Percentiles rank a stretch among this genome's conserved stretches.
Conservation (phyloP, 192 early-diverging fungal species). For the Geosiphon pyriformis region DNA sequence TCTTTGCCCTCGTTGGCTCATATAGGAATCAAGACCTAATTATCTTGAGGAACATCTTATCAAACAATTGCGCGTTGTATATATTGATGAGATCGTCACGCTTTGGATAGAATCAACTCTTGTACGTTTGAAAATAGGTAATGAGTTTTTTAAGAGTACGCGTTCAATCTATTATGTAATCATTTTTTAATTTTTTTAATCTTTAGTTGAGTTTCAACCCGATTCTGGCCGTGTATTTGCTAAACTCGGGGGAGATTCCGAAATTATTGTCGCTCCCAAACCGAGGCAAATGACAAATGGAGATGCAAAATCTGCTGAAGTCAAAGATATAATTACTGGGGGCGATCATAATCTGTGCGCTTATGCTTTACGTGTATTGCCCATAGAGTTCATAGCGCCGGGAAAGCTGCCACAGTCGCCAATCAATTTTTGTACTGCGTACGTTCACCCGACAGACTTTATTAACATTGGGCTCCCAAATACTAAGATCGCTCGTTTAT, state of each 20-base stretch:
- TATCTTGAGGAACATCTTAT: slow-evolving; percentile 66
- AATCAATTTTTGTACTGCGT: slow-evolving; percentile 28
- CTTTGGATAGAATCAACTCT: slow-evolving; percentile 68
- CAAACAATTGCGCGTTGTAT: slow-evolving; percentile 63
- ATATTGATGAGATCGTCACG: slow-evolving; percentile 57
- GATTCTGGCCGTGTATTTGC: slow-evolving; percentile 29
- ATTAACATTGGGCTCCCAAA: slow-evolving; percentile 25
- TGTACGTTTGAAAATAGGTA: slow-evolving; percentile 57
- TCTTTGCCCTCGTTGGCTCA: no score
- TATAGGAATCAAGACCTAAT: slow-evolving; percentile 41
- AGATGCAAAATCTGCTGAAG: slow-evolving; percentile 19
- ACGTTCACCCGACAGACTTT: slow-evolving; percentile 41
- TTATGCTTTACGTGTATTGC: slow-evolving; percentile 31
- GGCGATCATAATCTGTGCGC: slow-evolving; percentile 32
- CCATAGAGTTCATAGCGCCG: slow-evolving; percentile 27
- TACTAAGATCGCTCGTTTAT: slow-evolving; percentile 30
- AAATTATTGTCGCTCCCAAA: slow-evolving; percentile 72
- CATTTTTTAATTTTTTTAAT: slow-evolving; percentile 13
- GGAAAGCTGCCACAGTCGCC: slow-evolving; percentile 25
- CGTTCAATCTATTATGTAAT: not conserved
- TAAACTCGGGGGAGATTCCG: slow-evolving; percentile 58
- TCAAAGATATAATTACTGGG: slow-evolving; percentile 29
- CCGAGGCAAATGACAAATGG: slow-evolving; percentile 40
- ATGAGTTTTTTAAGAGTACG: slow-evolving; percentile 24
- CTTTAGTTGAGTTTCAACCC: slow-evolving; percentile 52